Evolutionary conservation across 2,329 filamentous ascomycete genomes (phyloP).

Genomic region (Biscogniauxia mediterranea): DNA sequence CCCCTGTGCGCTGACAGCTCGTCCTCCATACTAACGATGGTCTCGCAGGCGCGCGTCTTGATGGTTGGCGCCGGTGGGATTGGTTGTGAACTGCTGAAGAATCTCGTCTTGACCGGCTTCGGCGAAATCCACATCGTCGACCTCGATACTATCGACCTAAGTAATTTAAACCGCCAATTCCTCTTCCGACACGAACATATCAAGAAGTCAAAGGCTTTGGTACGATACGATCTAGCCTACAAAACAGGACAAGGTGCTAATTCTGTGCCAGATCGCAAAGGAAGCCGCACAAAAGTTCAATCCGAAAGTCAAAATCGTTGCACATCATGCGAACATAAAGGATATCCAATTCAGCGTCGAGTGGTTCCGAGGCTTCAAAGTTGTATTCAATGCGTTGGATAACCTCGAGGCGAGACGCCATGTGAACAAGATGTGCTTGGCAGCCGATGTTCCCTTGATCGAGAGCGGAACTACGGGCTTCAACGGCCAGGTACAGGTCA

Average conservation of each 20-base stretch:
- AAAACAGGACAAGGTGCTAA: conserved; percentile 18
- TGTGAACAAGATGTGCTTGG: conserved; percentile 96
- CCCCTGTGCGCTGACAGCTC: conserved; percentile 1
- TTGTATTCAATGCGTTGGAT: conserved; percentile 96
- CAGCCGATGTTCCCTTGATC: conserved; percentile 84
- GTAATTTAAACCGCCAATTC: conserved; percentile 96
- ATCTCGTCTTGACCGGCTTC: conserved; percentile 87
- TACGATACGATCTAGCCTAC: conserved; percentile 42
- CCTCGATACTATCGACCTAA: conserved; percentile 96
- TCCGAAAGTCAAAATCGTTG: conserved; percentile 78
- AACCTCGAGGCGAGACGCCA: conserved; percentile 91
- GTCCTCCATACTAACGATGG: conserved; percentile 33
- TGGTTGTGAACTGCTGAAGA: conserved; percentile 96
- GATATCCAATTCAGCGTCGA: conserved; percentile 79
- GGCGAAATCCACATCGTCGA: conserved; percentile 93
- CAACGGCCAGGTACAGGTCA: conserved; percentile 96
- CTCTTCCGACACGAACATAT: conserved; percentile 96
- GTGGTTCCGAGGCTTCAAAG: conserved; percentile 79
- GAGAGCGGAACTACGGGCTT: conserved; percentile 98
- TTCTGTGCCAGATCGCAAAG: conserved; percentile 70
- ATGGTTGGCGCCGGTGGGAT: conserved; percentile 97
- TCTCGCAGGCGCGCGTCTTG: conserved; percentile 72
- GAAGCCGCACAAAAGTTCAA: conserved; percentile 91
- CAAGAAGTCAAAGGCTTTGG: conserved; percentile 92
- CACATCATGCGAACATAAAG: conserved; percentile 94